Conservation (phyloP, 176 grass and related monocot genomes). For the Calamus simplicifolius region DNA sequence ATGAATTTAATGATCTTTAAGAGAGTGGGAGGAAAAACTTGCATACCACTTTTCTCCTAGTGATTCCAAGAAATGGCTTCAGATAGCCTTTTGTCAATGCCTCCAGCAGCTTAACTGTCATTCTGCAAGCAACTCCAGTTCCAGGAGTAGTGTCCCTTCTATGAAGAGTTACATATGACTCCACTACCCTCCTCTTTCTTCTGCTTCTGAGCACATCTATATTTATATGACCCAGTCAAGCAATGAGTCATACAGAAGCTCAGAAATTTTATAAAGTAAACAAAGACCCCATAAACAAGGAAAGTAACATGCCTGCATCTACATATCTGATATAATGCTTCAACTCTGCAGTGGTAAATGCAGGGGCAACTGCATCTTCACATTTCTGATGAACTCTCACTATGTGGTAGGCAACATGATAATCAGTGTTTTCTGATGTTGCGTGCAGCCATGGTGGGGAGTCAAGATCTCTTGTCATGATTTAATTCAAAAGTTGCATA, state of each 20-base stretch:
- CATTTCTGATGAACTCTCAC: conserved; percentile 96
- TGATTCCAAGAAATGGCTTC: conserved; percentile 94
- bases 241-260: conserved; percentile 16
- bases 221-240: conserved; percentile 21
- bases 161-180: conserved; percentile 78
- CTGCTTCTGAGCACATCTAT: conserved; percentile 87
- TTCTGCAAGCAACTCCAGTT: conserved; percentile 93
- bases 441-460: neutral
- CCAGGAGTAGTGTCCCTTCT: conserved; percentile 87
- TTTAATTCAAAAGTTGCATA: neutral
- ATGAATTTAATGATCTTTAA: too few species aligned
- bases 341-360: conserved; percentile 83
- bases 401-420: conserved; percentile 97
- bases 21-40: neutral
- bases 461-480: neutral
- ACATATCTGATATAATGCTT: conserved; percentile 84
- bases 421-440: conserved; percentile 63
- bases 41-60: conserved; percentile 83
- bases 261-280: neutral
- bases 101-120: conserved; percentile 95
- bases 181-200: conserved; percentile 49
- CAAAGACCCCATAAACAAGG: conserved; percentile 1
- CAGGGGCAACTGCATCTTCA: conserved; percentile 82
- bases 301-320: conserved; percentile 63
- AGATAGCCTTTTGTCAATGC: conserved; percentile 86